A percentile compares a stretch with the other conserved stretches of the same genome.
Conservation (phyloP, 2,329 filamentous ascomycete species). For the Chaetomiaceae sp. region DNA sequence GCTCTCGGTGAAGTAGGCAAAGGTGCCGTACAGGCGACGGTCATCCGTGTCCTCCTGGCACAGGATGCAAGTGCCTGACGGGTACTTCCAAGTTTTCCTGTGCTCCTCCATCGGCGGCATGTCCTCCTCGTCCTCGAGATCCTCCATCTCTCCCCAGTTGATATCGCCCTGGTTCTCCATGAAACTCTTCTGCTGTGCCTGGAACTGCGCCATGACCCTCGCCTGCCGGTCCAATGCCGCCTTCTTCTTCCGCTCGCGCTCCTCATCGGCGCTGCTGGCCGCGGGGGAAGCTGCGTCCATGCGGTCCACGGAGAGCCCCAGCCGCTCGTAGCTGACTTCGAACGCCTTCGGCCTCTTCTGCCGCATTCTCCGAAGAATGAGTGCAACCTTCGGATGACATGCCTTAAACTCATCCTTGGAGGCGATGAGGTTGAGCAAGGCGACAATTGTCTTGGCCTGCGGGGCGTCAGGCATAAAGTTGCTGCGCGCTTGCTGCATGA, state of each 20-base stretch:
- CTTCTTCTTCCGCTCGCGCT: conserved; percentile 81
- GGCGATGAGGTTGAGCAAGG: conserved; percentile 58
- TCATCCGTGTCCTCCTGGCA: conserved; percentile 97
- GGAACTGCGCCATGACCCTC: conserved; percentile 95
- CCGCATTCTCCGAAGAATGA: conserved; percentile 80
- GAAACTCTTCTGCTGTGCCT: conserved; percentile 95
- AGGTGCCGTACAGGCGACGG: conserved; percentile 82
- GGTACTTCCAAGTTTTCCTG: conserved; percentile 82
- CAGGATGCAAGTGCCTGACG: conserved; percentile 86
- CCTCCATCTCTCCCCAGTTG: conserved; percentile 84
- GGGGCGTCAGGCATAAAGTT: conserved; percentile 57
- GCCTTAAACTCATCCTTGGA: conserved; percentile 71
- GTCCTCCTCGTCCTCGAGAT: conserved; percentile 65
- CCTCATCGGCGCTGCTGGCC: conserved; percentile 60
- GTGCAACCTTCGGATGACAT: conserved; percentile 76
- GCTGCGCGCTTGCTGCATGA: conserved; percentile 59
- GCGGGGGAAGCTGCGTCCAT: conserved; percentile 82
- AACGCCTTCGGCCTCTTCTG: conserved; percentile 75
- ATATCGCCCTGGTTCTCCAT: conserved; percentile 81
- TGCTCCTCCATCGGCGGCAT: conserved; percentile 56
- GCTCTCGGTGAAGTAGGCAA: conserved; percentile 83
- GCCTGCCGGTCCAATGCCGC: conserved; percentile 86
- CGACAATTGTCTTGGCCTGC: conserved; percentile 57
- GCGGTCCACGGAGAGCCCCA: conserved; percentile 68
- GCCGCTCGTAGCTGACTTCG: conserved; percentile 58